Evolutionary conservation across 2,329 filamentous ascomycete species (phyloP).

Genomic region (Diaporthe caulivora): DNA sequence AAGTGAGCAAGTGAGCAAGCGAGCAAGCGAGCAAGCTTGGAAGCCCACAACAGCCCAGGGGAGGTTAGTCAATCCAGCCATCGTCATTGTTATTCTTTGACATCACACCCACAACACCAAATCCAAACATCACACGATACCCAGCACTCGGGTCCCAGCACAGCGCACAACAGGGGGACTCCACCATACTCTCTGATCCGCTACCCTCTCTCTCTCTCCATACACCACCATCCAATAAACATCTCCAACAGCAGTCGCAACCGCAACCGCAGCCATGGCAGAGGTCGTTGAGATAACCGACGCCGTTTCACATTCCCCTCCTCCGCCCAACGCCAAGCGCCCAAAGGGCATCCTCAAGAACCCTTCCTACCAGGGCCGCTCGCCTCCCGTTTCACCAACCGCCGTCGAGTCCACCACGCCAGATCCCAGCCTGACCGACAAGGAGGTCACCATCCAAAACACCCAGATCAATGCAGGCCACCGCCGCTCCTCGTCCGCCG

Average conservation of each 20-base stretch:
- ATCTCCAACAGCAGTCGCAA: background rate
- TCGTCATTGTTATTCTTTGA: constrained; percentile 29
- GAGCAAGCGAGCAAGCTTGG: background rate
- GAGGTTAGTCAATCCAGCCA: constrained; percentile 10
- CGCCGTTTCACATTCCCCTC: constrained; percentile 57
- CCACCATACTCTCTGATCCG: background rate
- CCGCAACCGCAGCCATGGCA: constrained; percentile 50
- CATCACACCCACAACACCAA: constrained; percentile 11
- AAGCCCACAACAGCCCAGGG: background rate
- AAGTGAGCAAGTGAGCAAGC: too few relatives aligned
- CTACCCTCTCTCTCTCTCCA: background rate
- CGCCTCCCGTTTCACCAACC: constrained; percentile 66
- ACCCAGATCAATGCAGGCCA: constrained; percentile 94
- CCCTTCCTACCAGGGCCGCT: constrained; percentile 70
- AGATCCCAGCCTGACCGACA: constrained; percentile 64
- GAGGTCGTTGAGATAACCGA: constrained; percentile 53
- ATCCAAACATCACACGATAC: constrained; percentile 20
- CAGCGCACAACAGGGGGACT: background rate
- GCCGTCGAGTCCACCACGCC: constrained; percentile 43
- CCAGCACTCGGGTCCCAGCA: background rate
- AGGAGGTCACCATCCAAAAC: constrained; percentile 93
- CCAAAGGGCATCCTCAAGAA: constrained; percentile 89
- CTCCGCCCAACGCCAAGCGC: constrained; percentile 55
- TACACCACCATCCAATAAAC: background rate
- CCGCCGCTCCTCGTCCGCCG: constrained; percentile 83